Percentiles rank a stretch among this genome's conserved stretches.
These are phyloP conservation scores for Larix kaempferi DNA, from an alignment of 75 land plant species.

Conservation along the genomic window DNA sequence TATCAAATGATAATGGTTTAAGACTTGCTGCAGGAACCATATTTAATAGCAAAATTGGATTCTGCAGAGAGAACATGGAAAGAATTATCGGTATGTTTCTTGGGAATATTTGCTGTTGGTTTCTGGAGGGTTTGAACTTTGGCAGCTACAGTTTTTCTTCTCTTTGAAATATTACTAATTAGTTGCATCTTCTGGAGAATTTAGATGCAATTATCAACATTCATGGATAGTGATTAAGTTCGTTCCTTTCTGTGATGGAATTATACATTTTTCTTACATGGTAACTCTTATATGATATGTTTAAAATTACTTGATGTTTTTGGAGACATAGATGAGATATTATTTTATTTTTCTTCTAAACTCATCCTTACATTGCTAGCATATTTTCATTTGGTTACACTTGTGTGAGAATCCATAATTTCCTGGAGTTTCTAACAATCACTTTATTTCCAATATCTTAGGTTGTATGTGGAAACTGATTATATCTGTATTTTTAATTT, in stretches of 20 bases:
- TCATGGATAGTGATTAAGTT: neutral
- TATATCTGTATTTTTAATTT: no score
- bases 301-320: neutral
- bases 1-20: no score
- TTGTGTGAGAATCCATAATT: no score
- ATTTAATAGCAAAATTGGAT: slow-evolving; percentile 82
- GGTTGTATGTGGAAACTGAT: no score
- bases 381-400: no score
- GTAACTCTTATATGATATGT: neutral
- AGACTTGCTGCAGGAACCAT: slow-evolving; percentile 71
- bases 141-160: neutral
- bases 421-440: no score
- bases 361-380: no score
- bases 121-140: neutral
- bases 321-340: neutral
- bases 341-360: neutral
- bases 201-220: neutral
- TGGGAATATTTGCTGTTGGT: neutral
- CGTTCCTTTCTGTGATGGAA: neutral
- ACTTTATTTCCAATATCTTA: no score
- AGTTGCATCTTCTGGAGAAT: neutral
- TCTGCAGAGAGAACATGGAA: slow-evolving; percentile 97
- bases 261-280: neutral
- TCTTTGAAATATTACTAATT: neutral
- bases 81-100: slow-evolving; percentile 73